Conservation (phyloP, 2,329 filamentous ascomycete genomes). For the Monilinia fructigena region DNA sequence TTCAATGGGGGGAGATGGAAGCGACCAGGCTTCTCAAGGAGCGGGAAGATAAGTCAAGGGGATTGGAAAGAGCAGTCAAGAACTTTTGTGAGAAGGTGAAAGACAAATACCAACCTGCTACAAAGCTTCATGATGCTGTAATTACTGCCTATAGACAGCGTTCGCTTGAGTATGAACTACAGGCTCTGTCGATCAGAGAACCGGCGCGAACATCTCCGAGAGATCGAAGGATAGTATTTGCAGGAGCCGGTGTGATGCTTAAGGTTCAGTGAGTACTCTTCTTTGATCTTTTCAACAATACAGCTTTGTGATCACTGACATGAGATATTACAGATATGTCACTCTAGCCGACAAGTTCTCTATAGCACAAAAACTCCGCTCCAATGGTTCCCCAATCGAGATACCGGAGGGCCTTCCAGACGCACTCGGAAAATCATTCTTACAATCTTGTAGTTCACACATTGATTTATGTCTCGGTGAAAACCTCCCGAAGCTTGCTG, state of each 20-base stretch:
- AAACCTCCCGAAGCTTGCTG: constrained; percentile 43
- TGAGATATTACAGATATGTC: constrained; percentile 26
- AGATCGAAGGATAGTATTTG: constrained; percentile 39
- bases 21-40: constrained; percentile 14
- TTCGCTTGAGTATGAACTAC: neutral
- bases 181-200: neutral
- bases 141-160: constrained; percentile 32
- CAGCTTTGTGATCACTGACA: neutral
- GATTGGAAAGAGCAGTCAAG: constrained; percentile 32
- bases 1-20: neutral
- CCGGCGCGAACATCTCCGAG: constrained; percentile 4
- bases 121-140: constrained; percentile 44
- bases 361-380: constrained; percentile 28
- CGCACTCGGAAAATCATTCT: constrained; percentile 29
- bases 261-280: constrained; percentile 29
- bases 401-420: constrained; percentile 25
- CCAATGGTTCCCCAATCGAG: constrained; percentile 19
- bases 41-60: constrained; percentile 27
- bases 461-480: constrained; percentile 38
- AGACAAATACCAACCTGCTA: constrained; percentile 41
- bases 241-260: constrained; percentile 37
- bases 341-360: constrained; percentile 36
- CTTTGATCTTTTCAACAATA: neutral
- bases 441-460: constrained; percentile 37
- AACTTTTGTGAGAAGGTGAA: constrained; percentile 34